A percentile compares a stretch with the other conserved stretches of the same genome.
These are phyloP conservation scores for Xylaria grammica DNA, from an alignment of 495 filamentous ascomycete species.

Conservation along the genomic window DNA sequence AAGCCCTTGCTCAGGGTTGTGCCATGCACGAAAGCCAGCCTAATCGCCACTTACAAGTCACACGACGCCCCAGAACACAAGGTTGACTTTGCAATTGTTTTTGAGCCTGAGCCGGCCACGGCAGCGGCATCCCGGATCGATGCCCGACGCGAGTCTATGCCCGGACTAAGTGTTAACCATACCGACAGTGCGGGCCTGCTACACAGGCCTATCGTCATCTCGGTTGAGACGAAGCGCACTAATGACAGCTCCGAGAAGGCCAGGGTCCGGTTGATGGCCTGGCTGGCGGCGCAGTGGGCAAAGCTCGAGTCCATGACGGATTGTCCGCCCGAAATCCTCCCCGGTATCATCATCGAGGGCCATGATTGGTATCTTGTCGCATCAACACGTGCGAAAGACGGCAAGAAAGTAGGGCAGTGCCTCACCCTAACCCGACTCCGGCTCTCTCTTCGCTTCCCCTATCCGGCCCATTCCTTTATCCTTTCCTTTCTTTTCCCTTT, in stretches of 20 bases:
- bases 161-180: not conserved
- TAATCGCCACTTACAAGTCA: not conserved
- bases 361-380: not conserved
- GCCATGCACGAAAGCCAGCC: not conserved
- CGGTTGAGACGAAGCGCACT: not conserved
- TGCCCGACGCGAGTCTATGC: not conserved
- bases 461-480: too few species aligned
- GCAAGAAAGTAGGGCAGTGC: not conserved
- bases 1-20: not conserved
- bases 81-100: not conserved
- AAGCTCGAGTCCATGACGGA: not conserved
- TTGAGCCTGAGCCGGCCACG: not conserved
- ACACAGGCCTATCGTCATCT: not conserved
- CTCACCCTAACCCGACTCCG: too few species aligned
- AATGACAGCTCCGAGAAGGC: not conserved
- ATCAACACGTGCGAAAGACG: not conserved
- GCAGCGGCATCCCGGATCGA: not conserved
- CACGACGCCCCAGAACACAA: not conserved
- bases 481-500: too few species aligned
- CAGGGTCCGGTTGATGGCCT: not conserved
- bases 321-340: not conserved
- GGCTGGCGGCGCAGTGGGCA: not conserved
- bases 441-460: too few species aligned
- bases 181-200: not conserved
- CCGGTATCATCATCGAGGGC: not conserved